These are phyloP conservation scores for Backusella liffmaniae DNA, from an alignment of 192 early-diverging fungal species.

Conservation along the genomic window DNA sequence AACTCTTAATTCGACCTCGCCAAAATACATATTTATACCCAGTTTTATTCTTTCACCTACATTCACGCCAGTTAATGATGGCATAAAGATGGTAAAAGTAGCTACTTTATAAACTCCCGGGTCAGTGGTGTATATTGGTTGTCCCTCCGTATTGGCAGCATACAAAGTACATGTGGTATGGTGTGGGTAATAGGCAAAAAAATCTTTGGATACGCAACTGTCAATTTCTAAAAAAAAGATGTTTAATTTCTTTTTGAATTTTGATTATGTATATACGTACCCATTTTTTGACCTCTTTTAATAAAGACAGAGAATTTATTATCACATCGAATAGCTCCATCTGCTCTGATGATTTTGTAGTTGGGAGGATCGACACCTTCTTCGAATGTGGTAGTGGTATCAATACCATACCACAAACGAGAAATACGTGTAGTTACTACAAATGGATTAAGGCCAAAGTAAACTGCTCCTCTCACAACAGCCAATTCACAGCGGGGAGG, in stretches of 20 bases:
- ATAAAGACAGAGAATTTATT: conserved; percentile 50
- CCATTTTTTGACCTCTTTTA: conserved; percentile 32
- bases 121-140: conserved; percentile 35
- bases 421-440: conserved; percentile 52
- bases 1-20: conserved; percentile 40
- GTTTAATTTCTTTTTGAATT: not conserved
- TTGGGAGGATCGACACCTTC: conserved; percentile 49
- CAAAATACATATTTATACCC: conserved; percentile 43
- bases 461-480: conserved; percentile 55
- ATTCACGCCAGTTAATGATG: conserved; percentile 34
- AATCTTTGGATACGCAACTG: conserved; percentile 38
- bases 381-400: conserved; percentile 49
- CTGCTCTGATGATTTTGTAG: conserved; percentile 46
- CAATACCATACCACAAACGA: conserved; percentile 52
- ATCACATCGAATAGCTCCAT: conserved; percentile 47
- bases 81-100: conserved; percentile 43
- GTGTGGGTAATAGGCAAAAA: conserved; percentile 44
- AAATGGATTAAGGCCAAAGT: conserved; percentile 51
- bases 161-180: conserved; percentile 44
- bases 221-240: conserved; percentile 33
- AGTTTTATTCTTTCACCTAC: conserved; percentile 40
- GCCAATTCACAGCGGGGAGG: conserved; percentile 55
- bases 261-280: not conserved
- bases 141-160: conserved; percentile 37
- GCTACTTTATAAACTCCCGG: conserved; percentile 40